Base-by-base conservation (phyloP, 805 yeast genomes). In the Starmerella apis region DNA sequence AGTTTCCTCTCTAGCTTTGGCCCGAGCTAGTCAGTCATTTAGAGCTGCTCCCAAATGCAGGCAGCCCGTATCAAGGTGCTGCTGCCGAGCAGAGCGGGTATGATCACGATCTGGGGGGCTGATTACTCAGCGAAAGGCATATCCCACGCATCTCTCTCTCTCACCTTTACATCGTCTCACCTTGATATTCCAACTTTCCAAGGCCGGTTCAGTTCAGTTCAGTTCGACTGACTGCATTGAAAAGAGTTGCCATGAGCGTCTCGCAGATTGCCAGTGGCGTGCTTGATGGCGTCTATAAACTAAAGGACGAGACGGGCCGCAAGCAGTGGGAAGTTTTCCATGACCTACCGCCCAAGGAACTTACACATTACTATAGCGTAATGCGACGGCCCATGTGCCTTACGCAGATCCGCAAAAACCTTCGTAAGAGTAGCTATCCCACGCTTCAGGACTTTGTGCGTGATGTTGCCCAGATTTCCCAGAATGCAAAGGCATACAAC, bases 401-500 rank as follows among this genome's bases (percentile, higher is more conserved):
- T 55, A 79, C 80, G 57, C 79, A 82, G 54, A 76, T 88, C 50
- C 79, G 64, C 43, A 52, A 79, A 56, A 72, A 76, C 52, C 66
- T 84, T 31, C 77, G 77, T 52, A 70, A 73, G 36, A 66, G 65
- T 45, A 68, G 67, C 52, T 88, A 87, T 67, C 63, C 68, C 4
- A 71, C 71, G 42, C 77, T 85, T 0, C 83, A 80, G 58, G 80
- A 78, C 41, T 87, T 86, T 64, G 68, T 88, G 32, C 74, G 71
- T 50, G 96, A 88, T 64, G 63, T 88, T 52, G 86, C 82, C 0
- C 94, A 85, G 64, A 83, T 90, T 47, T 76, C 86, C 1, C 86
- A 94, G 87, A 90, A 90, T 62, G 96, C 96, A 2, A 77, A 85
- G 53, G 76, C 81, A 43, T 90, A 81, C 66, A 90, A 90, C 65